Conservation (phyloP, 257 asterid genomes). For the Rehmannia glutinosa region DNA sequence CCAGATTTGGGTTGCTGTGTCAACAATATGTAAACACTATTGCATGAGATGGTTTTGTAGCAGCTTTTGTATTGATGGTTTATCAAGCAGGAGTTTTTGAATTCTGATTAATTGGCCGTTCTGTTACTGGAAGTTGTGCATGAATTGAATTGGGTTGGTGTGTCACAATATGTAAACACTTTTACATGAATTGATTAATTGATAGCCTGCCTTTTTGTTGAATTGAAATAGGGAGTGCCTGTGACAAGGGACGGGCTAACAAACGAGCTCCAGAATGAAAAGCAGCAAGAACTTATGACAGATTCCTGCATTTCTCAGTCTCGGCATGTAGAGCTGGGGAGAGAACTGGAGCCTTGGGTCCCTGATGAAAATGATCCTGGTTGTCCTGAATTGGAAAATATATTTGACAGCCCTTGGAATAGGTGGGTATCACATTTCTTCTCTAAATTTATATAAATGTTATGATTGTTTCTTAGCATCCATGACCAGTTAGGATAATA, state of each 20-base stretch:
- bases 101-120: background rate
- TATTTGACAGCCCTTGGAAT: constrained; percentile 81
- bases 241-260: constrained; percentile 55
- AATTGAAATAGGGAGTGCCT: constrained; percentile 70
- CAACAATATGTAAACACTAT: background rate
- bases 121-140: background rate
- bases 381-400: constrained; percentile 72
- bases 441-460: constrained; percentile 5
- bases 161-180: too few relatives aligned
- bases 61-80: background rate
- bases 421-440: constrained; percentile 37
- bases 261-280: constrained; percentile 58
- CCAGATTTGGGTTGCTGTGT: background rate
- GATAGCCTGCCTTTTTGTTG: constrained; percentile 10
- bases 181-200: too few relatives aligned
- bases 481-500: background rate
- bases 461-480: background rate
- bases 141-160: too few relatives aligned
- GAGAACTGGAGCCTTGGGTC: constrained; percentile 90
- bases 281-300: constrained; percentile 75
- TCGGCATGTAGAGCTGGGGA: constrained; percentile 51
- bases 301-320: constrained; percentile 91
- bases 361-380: constrained; percentile 78
- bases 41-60: constrained; percentile 6
- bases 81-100: background rate